These are phyloP conservation scores for Buxus sempervirens DNA, from an alignment of 164 flowering plant species.

Conservation along the genomic window DNA sequence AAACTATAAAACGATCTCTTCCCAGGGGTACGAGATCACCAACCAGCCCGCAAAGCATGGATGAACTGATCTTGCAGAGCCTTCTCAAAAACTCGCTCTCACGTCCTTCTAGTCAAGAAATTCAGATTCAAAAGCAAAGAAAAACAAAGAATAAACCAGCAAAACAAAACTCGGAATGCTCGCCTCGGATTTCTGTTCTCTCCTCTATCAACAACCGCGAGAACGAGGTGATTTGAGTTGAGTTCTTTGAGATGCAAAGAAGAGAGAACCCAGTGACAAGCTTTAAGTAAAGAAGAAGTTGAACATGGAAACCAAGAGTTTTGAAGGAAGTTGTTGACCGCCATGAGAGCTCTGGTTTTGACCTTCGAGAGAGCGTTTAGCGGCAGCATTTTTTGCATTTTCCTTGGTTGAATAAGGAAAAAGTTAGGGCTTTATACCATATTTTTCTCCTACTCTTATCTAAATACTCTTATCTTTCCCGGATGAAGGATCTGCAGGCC, in stretches of 20 bases:
- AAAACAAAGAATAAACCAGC: not conserved
- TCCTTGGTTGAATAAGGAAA: not conserved
- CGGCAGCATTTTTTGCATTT: not conserved
- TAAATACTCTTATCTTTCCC: not conserved
- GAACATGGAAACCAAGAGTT: slow-evolving; percentile 30
- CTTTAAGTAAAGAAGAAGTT: slow-evolving; percentile 16
- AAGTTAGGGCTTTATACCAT: not conserved
- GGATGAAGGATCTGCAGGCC: no score
- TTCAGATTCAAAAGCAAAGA: not conserved
- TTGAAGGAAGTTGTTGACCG: no score
- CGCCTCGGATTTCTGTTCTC: not conserved
- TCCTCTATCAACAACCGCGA: not conserved
- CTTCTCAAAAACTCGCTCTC: not conserved
- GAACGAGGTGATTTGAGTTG: no score
- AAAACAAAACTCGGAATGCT: not conserved
- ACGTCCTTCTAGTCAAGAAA: not conserved
- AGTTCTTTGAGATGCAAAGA: no score
- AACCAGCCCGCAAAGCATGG: not conserved
- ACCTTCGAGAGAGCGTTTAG: not conserved
- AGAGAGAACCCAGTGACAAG: no score
- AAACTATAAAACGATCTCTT: not conserved
- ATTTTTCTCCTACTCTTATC: not conserved
- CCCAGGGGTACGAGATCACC: not conserved
- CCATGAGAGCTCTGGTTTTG: no score
- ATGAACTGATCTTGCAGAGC: not conserved